Conservation (phyloP, 2,329 filamentous ascomycete species). For the Colletotrichum aenigma region DNA sequence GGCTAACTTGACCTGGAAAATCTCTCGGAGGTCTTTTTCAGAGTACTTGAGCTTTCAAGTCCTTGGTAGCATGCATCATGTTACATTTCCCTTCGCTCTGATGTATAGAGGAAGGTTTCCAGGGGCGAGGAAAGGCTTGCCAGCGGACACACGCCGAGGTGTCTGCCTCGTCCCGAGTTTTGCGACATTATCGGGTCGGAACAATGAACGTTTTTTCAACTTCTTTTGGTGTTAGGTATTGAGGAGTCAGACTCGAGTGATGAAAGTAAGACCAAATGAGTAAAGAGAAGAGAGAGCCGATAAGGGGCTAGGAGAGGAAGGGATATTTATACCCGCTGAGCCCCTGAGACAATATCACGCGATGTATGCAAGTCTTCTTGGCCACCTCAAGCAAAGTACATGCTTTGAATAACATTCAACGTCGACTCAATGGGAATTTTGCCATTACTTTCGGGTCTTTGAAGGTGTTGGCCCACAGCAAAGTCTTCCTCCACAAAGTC, state of each 20-base stretch:
- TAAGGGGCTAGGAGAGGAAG: neutral
- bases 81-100: rapidly evolving
- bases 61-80: neutral
- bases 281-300: rapidly evolving
- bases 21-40: rapidly evolving
- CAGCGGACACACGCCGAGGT: neutral
- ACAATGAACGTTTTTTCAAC: neutral
- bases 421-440: neutral
- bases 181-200: neutral
- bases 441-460: neutral
- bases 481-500: rapidly evolving
- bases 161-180: neutral
- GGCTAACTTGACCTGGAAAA: neutral
- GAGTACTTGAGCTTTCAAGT: neutral
- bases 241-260: rapidly evolving
- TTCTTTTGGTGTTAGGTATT: neutral
- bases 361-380: neutral
- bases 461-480: neutral
- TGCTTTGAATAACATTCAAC: rapidly evolving
- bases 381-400: neutral
- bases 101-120: neutral
- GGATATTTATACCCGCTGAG: neutral
- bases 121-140: neutral
- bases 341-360: neutral
- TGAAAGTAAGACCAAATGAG: neutral